phyloP scores from a whole-genome alignment of 331 rosid genomes.

The Quercus tomentella region DNA sequence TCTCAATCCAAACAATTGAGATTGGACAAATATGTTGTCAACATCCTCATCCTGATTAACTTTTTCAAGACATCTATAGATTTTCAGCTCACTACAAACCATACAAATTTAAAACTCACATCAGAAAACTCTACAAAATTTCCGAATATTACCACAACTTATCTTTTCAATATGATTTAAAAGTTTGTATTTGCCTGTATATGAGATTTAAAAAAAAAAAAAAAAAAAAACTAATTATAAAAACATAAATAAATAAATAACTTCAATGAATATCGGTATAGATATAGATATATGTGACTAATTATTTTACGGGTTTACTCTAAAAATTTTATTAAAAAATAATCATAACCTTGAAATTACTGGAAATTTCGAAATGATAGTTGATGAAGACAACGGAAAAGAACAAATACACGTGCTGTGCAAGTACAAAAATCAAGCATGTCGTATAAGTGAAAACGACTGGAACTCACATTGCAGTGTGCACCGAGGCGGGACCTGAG shows the following conservation, averaged over 20 bases:
- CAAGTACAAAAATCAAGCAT: neutral
- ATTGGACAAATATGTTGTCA: neutral
- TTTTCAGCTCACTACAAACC: neutral
- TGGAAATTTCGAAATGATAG: neutral
- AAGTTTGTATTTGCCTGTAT: neutral
- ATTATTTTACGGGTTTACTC: neutral
- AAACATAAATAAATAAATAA: too few species aligned
- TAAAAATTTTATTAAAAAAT: neutral
- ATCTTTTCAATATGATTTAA: neutral
- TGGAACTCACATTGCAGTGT: slow-evolving; percentile 64
- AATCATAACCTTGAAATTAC: neutral
- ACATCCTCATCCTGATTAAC: neutral
- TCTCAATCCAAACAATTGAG: slow-evolving; percentile 14
- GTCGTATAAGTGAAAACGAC: neutral
- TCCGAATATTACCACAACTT: neutral
- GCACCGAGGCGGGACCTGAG: slow-evolving; percentile 72
- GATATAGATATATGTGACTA: neutral
- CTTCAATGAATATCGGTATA: neutral
- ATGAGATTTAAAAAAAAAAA: neutral
- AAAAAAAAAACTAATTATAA: too few species aligned
- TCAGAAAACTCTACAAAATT: neutral
- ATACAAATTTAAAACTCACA: neutral
- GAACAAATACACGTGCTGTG: too few species aligned
- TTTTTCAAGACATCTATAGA: neutral
- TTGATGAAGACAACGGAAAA: neutral